These are phyloP conservation scores for Parastagonospora avenae DNA, from an alignment of 2,329 filamentous ascomycete species.

Conservation along the genomic window DNA sequence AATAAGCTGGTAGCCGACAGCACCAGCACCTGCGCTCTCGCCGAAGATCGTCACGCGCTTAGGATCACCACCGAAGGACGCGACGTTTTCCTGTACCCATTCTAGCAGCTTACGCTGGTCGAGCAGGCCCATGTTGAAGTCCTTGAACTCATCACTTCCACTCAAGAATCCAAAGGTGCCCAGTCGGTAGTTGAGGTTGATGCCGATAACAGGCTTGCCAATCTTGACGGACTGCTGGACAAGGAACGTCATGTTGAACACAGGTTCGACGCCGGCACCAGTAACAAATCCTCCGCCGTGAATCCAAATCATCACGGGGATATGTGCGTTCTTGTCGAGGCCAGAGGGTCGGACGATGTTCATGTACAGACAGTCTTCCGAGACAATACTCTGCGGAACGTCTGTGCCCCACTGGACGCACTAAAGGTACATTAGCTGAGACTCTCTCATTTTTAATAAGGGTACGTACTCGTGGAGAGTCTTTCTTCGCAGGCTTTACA, in stretches of 20 bases:
- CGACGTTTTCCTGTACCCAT: constrained; percentile 67
- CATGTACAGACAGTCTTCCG: constrained; percentile 52
- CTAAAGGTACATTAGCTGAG: no score
- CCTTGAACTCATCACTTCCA: constrained; percentile 12
- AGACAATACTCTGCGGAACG: no score
- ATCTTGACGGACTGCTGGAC: constrained; percentile 53
- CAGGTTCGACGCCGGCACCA: constrained; percentile 58
- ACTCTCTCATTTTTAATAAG: no score
- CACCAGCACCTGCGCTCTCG: background rate
- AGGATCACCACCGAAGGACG: constrained; percentile 57
- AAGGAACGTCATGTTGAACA: constrained; percentile 56
- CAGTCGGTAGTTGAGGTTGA: constrained; percentile 27
- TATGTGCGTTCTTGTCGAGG: constrained; percentile 31
- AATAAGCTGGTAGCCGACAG: background rate
- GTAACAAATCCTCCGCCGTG: constrained; percentile 58
- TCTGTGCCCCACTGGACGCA: no score
- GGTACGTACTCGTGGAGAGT: no score
- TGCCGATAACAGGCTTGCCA: constrained; percentile 10
- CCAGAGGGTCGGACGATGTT: constrained; percentile 56
- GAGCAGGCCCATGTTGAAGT: background rate
- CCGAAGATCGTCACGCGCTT: constrained; percentile 50
- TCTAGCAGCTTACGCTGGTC: constrained; percentile 51
- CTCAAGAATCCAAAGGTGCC: constrained; percentile 38
- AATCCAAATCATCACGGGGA: constrained; percentile 62
- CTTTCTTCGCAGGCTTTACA: no score